Conservation (phyloP, 495 filamentous ascomycete species). For the Penicillium paradoxum region DNA sequence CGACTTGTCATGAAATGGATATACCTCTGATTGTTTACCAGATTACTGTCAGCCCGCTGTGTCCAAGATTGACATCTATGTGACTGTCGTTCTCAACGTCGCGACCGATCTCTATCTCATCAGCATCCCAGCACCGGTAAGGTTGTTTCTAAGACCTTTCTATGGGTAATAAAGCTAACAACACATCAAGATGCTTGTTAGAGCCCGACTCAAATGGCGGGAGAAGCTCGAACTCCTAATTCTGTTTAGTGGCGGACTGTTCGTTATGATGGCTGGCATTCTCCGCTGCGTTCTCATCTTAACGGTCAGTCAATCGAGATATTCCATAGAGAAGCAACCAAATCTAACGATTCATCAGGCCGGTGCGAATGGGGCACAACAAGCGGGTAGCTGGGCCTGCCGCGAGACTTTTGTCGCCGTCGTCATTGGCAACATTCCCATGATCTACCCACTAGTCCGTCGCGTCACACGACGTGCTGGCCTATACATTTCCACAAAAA, state of each 20-base stretch:
- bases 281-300: conserved; percentile 54
- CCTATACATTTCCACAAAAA: conserved; percentile 21
- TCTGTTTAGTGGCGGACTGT: conserved; percentile 55
- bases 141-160: neutral
- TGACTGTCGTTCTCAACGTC: conserved; percentile 48
- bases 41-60: conserved; percentile 45
- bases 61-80: conserved; percentile 43
- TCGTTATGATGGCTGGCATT: conserved; percentile 56
- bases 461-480: conserved; percentile 32
- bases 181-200: conserved; percentile 46
- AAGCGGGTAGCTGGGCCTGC: conserved; percentile 58
- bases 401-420: conserved; percentile 61
- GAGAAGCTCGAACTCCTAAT: conserved; percentile 51
- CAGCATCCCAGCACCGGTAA: conserved; percentile 50
- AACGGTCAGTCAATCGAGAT: conserved; percentile 33
- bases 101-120: conserved; percentile 52
- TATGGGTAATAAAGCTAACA: neutral
- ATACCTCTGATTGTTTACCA: conserved; percentile 8
- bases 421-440: conserved; percentile 55
- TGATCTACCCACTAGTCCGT: conserved; percentile 53
- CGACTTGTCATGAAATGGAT: neutral
- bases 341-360: conserved; percentile 19
- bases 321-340: neutral
- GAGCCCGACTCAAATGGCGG: conserved; percentile 43
- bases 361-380: conserved; percentile 44